Base-by-base conservation (phyloP, 495 filamentous ascomycete genomes). In the Neurospora sublineolata region DNA sequence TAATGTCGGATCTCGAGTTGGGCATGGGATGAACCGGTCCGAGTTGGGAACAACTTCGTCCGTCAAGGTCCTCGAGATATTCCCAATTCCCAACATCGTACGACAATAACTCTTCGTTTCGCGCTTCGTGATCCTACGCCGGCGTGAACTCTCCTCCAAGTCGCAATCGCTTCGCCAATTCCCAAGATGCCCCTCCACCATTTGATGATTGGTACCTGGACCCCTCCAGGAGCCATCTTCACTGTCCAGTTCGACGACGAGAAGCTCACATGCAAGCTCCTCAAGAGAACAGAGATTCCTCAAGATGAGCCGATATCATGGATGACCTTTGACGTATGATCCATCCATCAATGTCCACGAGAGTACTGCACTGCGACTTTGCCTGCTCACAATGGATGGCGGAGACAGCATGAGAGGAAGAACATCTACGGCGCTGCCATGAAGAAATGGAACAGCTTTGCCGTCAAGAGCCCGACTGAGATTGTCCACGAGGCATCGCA, bases 381-480 rank as follows among this genome's bases (percentile, higher is more conserved):
- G 30, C 9, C 30, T 68, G 70, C 80, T 81, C 37, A 82, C 76
- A 68, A 73, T 74, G 72, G 68, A 71, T 37, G n/a, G 58, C 36
- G 41, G 11, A 37, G 69, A 69, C 76, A 91, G 85, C 91, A 95
- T 78, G 83, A 86, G 71, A 91, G 89, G 80, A 93, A 93, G 80
- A 89, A 91, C 79, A 90, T 95, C 74, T 95, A 94, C 80, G 92
- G 92, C 75, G 89, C 92, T 6, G 89, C 91, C 72, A 93, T 94
- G 92, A 95, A 95, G 83, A 93, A 92, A 80, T 95, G 91, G 91
- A 90, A 90, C 70, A 92, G 90, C 79, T 93, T 91, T 77, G 82
- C 87, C 46, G 91, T 95, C 72, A 86, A 89, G 76, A 89, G 86
- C 77, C 90, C 92, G n/a, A 91, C 87, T 5, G 89, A 93, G 52